Conservation (phyloP, 768 basidiomycete species). For the Candolleomyces aberdarensis region DNA sequence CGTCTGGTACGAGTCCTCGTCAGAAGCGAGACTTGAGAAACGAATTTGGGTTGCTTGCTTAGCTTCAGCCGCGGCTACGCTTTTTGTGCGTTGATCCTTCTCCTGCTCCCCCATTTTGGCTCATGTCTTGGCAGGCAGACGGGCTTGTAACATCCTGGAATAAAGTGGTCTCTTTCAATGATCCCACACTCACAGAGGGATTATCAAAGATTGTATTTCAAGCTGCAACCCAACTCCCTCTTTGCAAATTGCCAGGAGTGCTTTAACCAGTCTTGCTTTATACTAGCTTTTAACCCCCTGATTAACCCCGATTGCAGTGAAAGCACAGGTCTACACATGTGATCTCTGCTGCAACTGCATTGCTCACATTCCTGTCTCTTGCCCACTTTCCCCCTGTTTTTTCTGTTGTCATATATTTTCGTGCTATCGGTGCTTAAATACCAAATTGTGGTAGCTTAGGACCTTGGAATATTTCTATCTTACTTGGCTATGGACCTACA, state of each 20-base stretch:
- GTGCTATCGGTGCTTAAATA: too few species aligned
- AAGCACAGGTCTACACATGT: too few species aligned
- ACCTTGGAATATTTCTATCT: too few species aligned
- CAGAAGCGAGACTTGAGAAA: slow-evolving; percentile 49
- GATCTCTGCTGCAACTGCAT: too few species aligned
- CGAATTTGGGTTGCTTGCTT: slow-evolving; percentile 68
- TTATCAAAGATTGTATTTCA: neutral
- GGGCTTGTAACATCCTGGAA: neutral
- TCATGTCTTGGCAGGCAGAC: neutral
- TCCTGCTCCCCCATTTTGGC: neutral
- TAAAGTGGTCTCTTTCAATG: neutral
- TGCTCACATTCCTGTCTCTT: too few species aligned
- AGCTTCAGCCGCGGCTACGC: slow-evolving; percentile 54
- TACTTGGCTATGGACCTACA: too few species aligned
- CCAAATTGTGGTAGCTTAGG: too few species aligned
- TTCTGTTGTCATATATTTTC: too few species aligned
- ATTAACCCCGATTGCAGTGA: too few species aligned
- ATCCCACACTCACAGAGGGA: neutral
- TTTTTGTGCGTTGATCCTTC: slow-evolving; percentile 58
- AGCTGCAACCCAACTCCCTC: neutral
- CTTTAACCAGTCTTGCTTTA: too few species aligned
- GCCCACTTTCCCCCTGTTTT: too few species aligned
- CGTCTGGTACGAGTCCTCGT: slow-evolving; percentile 51
- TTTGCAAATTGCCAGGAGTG: neutral
- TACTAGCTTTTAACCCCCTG: too few species aligned